phyloP scores from a whole-genome alignment of 164 flowering plant species.

The Akebia trifoliata region DNA sequence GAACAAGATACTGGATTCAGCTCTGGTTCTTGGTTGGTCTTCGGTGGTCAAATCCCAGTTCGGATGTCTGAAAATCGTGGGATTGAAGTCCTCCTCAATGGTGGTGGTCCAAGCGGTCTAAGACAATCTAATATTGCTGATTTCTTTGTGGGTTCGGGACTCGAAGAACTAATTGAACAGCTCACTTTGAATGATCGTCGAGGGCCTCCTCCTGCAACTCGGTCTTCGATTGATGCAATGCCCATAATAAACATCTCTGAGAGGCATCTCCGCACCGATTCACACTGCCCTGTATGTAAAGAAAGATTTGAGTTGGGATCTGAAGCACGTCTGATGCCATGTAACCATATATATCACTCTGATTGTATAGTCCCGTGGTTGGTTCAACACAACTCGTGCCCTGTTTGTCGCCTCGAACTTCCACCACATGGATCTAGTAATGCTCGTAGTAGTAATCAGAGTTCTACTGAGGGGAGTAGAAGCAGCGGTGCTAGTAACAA shows the following conservation, averaged over 20 bases:
- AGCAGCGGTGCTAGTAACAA: constrained; percentile 23
- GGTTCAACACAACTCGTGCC: constrained; percentile 77
- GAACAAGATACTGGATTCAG: constrained; percentile 29
- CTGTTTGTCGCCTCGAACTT: constrained; percentile 78
- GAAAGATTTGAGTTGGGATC: constrained; percentile 70
- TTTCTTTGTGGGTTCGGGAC: constrained; percentile 70
- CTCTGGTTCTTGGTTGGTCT: constrained; percentile 51
- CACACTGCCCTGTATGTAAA: constrained; percentile 80
- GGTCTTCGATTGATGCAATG: constrained; percentile 63
- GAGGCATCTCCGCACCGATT: constrained; percentile 62
- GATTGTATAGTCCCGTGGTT: constrained; percentile 91
- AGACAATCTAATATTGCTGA: constrained; percentile 56
- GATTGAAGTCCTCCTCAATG: constrained; percentile 50
- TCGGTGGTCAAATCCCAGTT: constrained; percentile 65
- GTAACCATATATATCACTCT: constrained; percentile 70
- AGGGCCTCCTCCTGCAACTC: constrained; percentile 74
- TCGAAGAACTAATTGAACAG: constrained; percentile 73
- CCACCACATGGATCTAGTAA: constrained; percentile 34
- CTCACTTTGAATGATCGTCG: constrained; percentile 39
- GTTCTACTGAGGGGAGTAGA: constrained; percentile 27
- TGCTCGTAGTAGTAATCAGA: constrained; percentile 22
- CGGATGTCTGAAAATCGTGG: constrained; percentile 53
- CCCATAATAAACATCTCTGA: constrained; percentile 64
- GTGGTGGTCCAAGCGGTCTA: constrained; percentile 52
- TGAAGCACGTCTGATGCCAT: constrained; percentile 73